These are phyloP conservation scores for Trichodelitschia bisporula DNA, from an alignment of 495 filamentous ascomycete genomes.

Conservation along the genomic window DNA sequence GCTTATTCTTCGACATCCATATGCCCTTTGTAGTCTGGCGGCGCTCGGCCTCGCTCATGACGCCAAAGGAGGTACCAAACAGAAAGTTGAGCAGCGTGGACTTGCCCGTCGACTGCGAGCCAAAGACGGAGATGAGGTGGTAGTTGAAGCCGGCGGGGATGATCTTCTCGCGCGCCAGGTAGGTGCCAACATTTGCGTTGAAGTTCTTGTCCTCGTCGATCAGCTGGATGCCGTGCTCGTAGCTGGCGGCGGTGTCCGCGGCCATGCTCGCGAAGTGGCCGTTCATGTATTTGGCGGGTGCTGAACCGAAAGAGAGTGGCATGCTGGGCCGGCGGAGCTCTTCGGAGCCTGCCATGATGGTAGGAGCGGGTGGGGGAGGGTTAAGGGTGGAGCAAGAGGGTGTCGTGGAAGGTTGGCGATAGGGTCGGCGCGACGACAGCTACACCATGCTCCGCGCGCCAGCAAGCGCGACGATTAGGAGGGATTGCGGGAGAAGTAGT, in stretches of 20 bases:
- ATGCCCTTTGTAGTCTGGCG: slow-evolving; percentile 97
- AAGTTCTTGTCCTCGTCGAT: slow-evolving; percentile 89
- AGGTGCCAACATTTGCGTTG: slow-evolving; percentile 68
- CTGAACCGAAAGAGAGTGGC: no score
- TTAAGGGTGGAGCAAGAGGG: no score
- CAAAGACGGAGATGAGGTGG: slow-evolving; percentile 95
- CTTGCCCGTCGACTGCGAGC: slow-evolving; percentile 95
- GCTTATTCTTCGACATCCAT: slow-evolving; percentile 95
- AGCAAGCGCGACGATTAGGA: no score
- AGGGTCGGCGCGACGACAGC: no score
- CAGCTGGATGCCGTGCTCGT: slow-evolving; percentile 87
- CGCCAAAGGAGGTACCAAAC: slow-evolving; percentile 85
- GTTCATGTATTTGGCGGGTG: slow-evolving; percentile 46
- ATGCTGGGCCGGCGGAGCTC: no score
- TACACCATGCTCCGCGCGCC: no score
- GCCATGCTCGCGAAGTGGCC: slow-evolving; percentile 70
- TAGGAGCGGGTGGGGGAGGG: no score
- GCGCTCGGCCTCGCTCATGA: slow-evolving; percentile 80
- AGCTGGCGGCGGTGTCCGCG: slow-evolving; percentile 28
- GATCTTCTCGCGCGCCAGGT: slow-evolving; percentile 54
- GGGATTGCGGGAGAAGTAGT: no score
- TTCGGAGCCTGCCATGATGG: no score
- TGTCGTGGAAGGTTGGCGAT: no score
- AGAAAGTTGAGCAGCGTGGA: slow-evolving; percentile 89
- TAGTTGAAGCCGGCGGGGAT: slow-evolving; percentile 89